Evolutionary conservation across 2,329 filamentous ascomycete genomes (phyloP), one percentile per base, ranked within the genome.

Genomic region (Nemania sp.): DNA sequence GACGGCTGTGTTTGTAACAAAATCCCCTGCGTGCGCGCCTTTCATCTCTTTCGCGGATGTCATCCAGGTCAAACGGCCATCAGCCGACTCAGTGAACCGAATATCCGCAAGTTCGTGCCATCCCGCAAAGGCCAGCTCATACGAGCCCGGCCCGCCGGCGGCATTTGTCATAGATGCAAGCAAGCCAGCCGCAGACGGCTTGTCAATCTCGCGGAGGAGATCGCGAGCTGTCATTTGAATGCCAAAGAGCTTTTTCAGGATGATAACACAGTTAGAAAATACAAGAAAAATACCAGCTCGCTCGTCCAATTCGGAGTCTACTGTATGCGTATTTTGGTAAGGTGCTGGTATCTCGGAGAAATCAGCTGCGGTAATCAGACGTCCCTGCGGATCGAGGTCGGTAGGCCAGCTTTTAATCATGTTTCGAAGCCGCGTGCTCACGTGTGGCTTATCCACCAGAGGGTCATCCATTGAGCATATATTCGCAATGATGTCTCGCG

Each of bases 381-480:
- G 88, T 5, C 93, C 92, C 57, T 86, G 82, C 0, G 90, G 89
- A 67, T 88, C 85, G 21, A 93, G 83, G 51, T 88, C 83, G 20
- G 78, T 72, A 1, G 92, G 91, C 91, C 92, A 96, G 47, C 83
- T 85, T 69, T 91, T 87, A 43, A 96, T 84, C 74, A 95, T 84
- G 65, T 89, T 88, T 64, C 88, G 88, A 49, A 97, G 79, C 43
- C 90, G 87, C 67, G 87, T 89, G 35, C 89, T 84, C 46, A 91
- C 81, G 67, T 91, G 90, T 10, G 88, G 87, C 67, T 92, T 90
- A 70, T 91, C 89, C 2, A 80, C 85, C 69, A 75, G 81, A 70
- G 70, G 90, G 72, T 78, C 90, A 69, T 97, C 94, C 78, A 97
- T 88, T 15, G 94, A 96, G 76, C 95, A 99, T 45, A 99, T 99